Evolutionary conservation across 768 basidiomycete genomes (phyloP).

Genomic region (Inosperma sp.): DNA sequence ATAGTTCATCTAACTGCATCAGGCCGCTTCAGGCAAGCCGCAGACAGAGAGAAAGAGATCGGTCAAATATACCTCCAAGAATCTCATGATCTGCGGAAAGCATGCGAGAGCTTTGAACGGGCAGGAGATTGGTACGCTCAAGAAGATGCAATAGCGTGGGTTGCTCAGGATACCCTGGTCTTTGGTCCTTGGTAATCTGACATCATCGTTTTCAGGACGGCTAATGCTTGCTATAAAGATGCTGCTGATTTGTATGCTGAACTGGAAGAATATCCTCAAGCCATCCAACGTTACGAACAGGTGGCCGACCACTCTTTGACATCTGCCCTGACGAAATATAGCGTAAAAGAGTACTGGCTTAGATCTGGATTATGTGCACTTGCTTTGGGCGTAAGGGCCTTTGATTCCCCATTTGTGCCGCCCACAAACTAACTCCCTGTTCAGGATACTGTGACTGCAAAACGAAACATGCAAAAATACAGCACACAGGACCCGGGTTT

Average conservation of each 20-base stretch:
- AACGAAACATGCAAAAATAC: constrained; percentile 75
- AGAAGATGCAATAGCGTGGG: constrained; percentile 95
- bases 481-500: constrained; percentile 81
- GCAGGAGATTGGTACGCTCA: constrained; percentile 98
- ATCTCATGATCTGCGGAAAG: constrained; percentile 69
- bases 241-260: constrained; percentile 94
- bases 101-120: constrained; percentile 85
- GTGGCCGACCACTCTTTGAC: constrained; percentile 81
- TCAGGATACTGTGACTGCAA: constrained; percentile 81
- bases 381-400: constrained; percentile 67
- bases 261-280: constrained; percentile 76
- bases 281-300: constrained; percentile 84
- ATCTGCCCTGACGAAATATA: constrained; percentile 91
- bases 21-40: constrained; percentile 95
- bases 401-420: neutral
- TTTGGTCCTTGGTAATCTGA: neutral
- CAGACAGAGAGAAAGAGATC: constrained; percentile 97
- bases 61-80: constrained; percentile 91
- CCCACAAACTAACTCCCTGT: neutral
- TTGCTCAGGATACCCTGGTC: constrained; percentile 14
- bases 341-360: constrained; percentile 97
- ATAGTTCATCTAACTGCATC: constrained; percentile 75
- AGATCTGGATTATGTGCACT: constrained; percentile 81
- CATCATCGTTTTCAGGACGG: constrained; percentile 57
- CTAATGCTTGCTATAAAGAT: constrained; percentile 93